phyloP scores from a whole-genome alignment of 164 flowering plant genomes.

The Umbilicus rupestris region DNA sequence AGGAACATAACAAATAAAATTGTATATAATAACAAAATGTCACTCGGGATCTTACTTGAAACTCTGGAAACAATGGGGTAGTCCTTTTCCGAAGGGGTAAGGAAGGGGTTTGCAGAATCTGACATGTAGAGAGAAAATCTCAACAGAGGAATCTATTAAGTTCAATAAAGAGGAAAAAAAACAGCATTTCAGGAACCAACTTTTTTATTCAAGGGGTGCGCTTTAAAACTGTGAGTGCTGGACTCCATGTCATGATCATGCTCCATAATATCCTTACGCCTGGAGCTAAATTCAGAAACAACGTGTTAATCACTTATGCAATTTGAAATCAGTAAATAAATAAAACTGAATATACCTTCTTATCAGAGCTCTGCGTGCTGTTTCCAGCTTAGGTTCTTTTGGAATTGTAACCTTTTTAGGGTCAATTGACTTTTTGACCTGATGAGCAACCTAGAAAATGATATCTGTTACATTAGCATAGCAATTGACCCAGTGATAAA shows the following conservation, averaged over 20 bases:
- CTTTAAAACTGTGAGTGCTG: conserved; percentile 32
- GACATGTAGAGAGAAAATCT: conserved; percentile 8
- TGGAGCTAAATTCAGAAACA: conserved; percentile 18
- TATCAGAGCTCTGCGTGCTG: conserved; percentile 61
- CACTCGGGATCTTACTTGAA: conserved; percentile 33
- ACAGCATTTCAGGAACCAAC: conserved; percentile 26
- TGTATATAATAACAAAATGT: background rate
- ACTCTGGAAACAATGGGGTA: conserved; percentile 35
- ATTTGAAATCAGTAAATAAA: background rate
- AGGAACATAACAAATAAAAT: background rate
- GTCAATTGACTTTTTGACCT: conserved; percentile 12
- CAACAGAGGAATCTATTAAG: background rate
- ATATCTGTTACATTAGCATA: background rate
- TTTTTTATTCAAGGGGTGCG: conserved; percentile 60
- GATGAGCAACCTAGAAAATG: conserved; percentile 27
- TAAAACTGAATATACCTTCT: conserved; percentile 17
- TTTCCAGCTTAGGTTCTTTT: conserved; percentile 62
- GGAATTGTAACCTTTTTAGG: conserved; percentile 61
- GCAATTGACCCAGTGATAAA: background rate
- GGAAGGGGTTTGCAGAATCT: conserved; percentile 61
- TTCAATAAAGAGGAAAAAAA: background rate
- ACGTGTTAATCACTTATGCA: background rate
- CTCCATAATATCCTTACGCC: conserved; percentile 33
- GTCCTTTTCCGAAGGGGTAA: conserved; percentile 33
- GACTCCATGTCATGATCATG: conserved; percentile 19